These are phyloP conservation scores for Sordaria brevicollis DNA, from an alignment of 495 filamentous ascomycete species.

Conservation along the genomic window DNA sequence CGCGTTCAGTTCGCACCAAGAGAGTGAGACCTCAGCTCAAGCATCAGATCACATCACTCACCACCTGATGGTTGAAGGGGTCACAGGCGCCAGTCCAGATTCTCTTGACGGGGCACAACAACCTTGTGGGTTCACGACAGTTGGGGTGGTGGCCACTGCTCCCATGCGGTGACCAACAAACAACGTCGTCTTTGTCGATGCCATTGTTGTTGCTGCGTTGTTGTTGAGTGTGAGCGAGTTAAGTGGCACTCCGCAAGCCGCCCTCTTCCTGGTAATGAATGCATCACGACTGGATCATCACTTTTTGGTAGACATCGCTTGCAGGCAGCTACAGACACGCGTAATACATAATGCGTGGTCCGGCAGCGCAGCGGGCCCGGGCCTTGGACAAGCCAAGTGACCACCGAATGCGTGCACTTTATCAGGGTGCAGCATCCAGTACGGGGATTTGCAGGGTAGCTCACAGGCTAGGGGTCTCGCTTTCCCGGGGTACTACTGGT, in stretches of 20 bases:
- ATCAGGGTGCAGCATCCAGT: neutral
- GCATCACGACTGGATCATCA: neutral
- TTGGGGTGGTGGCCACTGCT: neutral
- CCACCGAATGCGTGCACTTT: neutral
- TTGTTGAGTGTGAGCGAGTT: neutral
- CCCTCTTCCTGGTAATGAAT: neutral
- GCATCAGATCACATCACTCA: neutral
- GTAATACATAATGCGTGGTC: neutral
- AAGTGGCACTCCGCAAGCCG: neutral
- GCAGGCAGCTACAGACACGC: neutral
- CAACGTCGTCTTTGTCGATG: neutral
- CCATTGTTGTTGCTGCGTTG: neutral
- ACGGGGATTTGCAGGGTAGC: neutral
- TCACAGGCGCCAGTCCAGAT: neutral
- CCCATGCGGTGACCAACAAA: neutral
- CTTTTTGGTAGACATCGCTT: neutral
- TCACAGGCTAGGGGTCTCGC: neutral
- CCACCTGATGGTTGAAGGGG: neutral
- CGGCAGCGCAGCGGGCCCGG: neutral
- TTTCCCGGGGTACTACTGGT: neutral
- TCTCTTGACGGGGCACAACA: neutral
- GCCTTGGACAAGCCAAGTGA: neutral
- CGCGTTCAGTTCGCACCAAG: neutral
- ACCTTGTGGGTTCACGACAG: neutral
- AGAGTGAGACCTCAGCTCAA: neutral